Conservation (phyloP, 495 filamentous ascomycete species). For the Rusavskia elegans region DNA sequence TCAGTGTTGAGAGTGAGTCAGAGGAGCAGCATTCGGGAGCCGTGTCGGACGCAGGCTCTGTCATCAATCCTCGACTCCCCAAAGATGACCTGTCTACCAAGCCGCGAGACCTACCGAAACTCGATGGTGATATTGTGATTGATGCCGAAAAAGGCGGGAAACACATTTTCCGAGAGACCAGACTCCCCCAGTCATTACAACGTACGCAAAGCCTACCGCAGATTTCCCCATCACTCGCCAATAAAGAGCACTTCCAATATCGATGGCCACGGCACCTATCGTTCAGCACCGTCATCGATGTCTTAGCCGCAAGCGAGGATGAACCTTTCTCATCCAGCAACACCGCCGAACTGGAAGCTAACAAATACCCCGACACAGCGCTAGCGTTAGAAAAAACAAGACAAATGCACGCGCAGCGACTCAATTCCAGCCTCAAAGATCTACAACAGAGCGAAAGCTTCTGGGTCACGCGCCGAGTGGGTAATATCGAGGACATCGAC, state of each 20-base stretch:
- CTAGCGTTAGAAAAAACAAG: slow-evolving; percentile 32
- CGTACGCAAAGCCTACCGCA: slow-evolving; percentile 29
- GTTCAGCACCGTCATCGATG: slow-evolving; percentile 81
- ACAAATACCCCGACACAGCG: slow-evolving; percentile 13
- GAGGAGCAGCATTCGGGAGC: neutral
- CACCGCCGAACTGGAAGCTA: slow-evolving; percentile 20
- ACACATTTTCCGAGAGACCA: slow-evolving; percentile 2
- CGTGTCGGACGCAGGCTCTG: neutral
- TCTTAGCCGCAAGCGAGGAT: slow-evolving; percentile 17
- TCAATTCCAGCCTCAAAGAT: slow-evolving; percentile 32
- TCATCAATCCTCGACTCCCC: slow-evolving; percentile 16
- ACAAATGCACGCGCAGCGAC: slow-evolving; percentile 43
- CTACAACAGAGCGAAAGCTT: slow-evolving; percentile 35
- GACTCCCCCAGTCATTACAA: slow-evolving; percentile 18
- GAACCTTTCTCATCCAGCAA: slow-evolving; percentile 11
- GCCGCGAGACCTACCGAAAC: slow-evolving; percentile 10
- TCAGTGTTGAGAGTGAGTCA: neutral
- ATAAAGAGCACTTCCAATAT: slow-evolving; percentile 30
- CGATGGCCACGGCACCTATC: slow-evolving; percentile 71
- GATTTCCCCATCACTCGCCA: slow-evolving; percentile 5
- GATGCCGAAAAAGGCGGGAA: neutral
- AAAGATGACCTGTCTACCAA: slow-evolving; percentile 4
- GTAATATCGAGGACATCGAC: slow-evolving; percentile 45
- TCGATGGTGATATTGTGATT: slow-evolving; percentile 2
- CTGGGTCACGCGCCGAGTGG: slow-evolving; percentile 54